These are phyloP conservation scores for Arabis hirsuta DNA, from an alignment of 345 rosid species.

Conservation along the genomic window DNA sequence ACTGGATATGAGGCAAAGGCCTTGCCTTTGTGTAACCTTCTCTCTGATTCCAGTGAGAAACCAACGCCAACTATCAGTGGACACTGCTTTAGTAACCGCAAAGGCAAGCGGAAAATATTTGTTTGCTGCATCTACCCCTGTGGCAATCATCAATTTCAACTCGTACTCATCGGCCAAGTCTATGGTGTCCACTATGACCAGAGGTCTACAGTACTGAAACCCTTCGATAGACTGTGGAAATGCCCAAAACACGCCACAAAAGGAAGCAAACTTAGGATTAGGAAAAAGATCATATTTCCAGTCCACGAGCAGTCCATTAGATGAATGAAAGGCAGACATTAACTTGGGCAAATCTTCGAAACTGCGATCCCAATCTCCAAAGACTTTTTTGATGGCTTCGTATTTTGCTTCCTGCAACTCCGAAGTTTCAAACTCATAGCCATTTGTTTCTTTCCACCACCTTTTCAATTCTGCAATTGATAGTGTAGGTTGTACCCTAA, in stretches of 20 bases:
- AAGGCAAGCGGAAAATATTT: not conserved
- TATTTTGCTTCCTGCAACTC: not conserved
- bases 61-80: slow-evolving; percentile 24
- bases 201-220: slow-evolving; percentile 28
- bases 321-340: slow-evolving; percentile 1
- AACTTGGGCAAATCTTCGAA: slow-evolving; percentile 3
- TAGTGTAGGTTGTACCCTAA: not conserved
- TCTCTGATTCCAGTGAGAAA: slow-evolving; percentile 22
- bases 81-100: slow-evolving; percentile 18
- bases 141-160: slow-evolving; percentile 20
- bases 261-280: slow-evolving; percentile 3
- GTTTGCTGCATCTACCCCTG: not conserved
- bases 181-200: not conserved
- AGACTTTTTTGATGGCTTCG: not conserved
- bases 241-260: slow-evolving; percentile 21
- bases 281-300: slow-evolving; percentile 20
- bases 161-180: not conserved
- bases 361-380: not conserved
- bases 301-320: slow-evolving; percentile 1
- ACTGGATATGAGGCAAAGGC: slow-evolving; percentile 26
- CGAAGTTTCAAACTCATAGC: not conserved
- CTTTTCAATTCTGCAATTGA: not conserved
- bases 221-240: slow-evolving; percentile 22
- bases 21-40: no score
- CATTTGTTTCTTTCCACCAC: not conserved